Evolutionary conservation across 257 asterid genomes (phyloP).

Genomic region (Jasminum sambac): DNA sequence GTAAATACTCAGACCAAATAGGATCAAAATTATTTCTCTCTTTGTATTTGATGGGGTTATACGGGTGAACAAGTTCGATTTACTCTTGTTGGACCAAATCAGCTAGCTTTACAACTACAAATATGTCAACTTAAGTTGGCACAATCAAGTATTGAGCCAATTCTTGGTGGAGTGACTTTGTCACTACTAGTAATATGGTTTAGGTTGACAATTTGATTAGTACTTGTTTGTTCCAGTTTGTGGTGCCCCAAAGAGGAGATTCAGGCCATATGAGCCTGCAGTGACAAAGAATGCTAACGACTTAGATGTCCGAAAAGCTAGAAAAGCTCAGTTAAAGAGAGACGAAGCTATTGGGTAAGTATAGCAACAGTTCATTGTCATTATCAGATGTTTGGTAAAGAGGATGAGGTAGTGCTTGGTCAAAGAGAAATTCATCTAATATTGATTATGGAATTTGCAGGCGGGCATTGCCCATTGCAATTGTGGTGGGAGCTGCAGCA

Average conservation of each 20-base stretch:
- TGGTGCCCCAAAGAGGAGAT: constrained; percentile 96
- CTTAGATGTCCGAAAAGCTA: constrained; percentile 66
- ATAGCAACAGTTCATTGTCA: not conserved
- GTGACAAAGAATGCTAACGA: constrained; percentile 71
- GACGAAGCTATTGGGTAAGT: constrained; percentile 79
- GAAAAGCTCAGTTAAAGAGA: constrained; percentile 71
- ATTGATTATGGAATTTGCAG: constrained; percentile 37
- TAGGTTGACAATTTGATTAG: not conserved
- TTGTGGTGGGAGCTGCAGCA: constrained; percentile 78
- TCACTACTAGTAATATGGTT: not conserved
- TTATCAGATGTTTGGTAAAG: not conserved
- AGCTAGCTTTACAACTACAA: too few species aligned
- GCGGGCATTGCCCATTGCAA: constrained; percentile 72
- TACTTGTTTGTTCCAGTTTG: constrained; percentile 54
- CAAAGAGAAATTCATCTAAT: not conserved
- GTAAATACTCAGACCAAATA: too few species aligned
- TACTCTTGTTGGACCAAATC: too few species aligned
- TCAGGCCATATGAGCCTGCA: constrained; percentile 60
- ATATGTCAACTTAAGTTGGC: too few species aligned
- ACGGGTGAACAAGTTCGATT: too few species aligned
- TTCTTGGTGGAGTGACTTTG: too few species aligned
- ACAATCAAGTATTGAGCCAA: too few species aligned
- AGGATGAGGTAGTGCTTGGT: not conserved
- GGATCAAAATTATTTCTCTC: too few species aligned
- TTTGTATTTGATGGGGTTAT: too few species aligned